Evolutionary conservation across 2,329 filamentous ascomycete genomes (phyloP).

Genomic region (Phaeosphaeriaceae sp.): DNA sequence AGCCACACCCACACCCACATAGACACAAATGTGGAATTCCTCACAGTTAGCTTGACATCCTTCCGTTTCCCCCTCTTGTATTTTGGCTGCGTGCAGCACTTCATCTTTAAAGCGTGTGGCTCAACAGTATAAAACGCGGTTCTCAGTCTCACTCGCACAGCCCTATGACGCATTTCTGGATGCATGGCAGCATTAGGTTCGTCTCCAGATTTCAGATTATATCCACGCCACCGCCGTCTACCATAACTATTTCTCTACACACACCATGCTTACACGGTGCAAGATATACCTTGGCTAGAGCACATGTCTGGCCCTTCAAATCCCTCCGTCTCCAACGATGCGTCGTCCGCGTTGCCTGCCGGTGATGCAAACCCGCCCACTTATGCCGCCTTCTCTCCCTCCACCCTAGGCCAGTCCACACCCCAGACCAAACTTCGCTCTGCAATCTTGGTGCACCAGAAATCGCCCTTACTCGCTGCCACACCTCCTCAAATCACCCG

Average conservation of each 20-base stretch:
- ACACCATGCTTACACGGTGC: conserved; percentile 36
- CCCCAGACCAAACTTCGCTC: conserved; percentile 78
- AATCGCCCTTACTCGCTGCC: conserved; percentile 88
- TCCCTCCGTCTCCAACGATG: conserved; percentile 45
- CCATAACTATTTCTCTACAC: conserved; percentile 13
- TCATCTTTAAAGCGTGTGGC: conserved; percentile 9
- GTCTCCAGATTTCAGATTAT: conserved; percentile 23
- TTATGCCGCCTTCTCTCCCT: conserved; percentile 87
- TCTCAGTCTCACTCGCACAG: conserved; percentile 31
- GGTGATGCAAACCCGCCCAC: conserved; percentile 68
- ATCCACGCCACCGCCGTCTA: too few relatives aligned
- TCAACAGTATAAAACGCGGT: conserved; percentile 20
- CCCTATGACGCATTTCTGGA: conserved; percentile 45
- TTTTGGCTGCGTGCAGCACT: not conserved
- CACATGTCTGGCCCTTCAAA: conserved; percentile 50
- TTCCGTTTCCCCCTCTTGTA: not conserved
- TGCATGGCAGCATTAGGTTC: conserved; percentile 54
- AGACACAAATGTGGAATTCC: conserved; percentile 13
- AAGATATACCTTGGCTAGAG: conserved; percentile 51
- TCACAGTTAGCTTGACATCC: not conserved
- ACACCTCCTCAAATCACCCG: conserved; percentile 95
- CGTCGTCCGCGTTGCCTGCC: conserved; percentile 43
- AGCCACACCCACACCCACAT: too few relatives aligned
- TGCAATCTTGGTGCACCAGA: conserved; percentile 94
- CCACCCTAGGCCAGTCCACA: conserved; percentile 72